These are phyloP conservation scores for Clonostachys rosea DNA, from an alignment of 2,329 filamentous ascomycete species.

Conservation along the genomic window DNA sequence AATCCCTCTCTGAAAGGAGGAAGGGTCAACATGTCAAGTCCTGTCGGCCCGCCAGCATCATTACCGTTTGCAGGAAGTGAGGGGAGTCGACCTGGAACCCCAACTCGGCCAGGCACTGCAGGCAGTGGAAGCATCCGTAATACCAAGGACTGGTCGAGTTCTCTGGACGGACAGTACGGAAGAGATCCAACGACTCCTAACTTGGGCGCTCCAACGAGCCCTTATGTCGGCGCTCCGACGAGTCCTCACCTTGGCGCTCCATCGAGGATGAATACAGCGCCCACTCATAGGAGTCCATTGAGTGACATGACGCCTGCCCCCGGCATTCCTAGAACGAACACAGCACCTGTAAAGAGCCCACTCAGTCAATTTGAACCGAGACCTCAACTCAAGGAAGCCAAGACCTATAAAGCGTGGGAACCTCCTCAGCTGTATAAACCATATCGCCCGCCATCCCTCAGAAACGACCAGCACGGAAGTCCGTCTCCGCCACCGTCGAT, in stretches of 20 bases:
- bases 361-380: constrained; percentile 25
- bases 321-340: background rate
- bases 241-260: background rate
- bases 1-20: constrained; percentile 26
- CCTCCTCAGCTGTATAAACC: no score
- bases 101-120: constrained; percentile 25
- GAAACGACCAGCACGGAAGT: no score
- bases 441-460: no score
- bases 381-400: constrained; percentile 20
- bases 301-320: constrained; percentile 14
- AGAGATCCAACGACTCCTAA: background rate
- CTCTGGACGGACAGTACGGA: constrained; percentile 36
- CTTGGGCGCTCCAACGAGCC: background rate
- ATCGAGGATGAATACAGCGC: background rate
- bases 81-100: constrained; percentile 19
- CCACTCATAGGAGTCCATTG: background rate
- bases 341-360: constrained; percentile 23
- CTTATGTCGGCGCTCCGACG: background rate
- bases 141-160: constrained; percentile 36
- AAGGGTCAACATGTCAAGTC: constrained; percentile 5
- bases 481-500: no score
- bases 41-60: constrained; percentile 11
- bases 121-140: constrained; percentile 10
- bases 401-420: background rate
- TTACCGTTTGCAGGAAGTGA: constrained; percentile 19